Base-by-base conservation (phyloP, 2,329 filamentous ascomycete species). In the Verticillium nonalfalfae region DNA sequence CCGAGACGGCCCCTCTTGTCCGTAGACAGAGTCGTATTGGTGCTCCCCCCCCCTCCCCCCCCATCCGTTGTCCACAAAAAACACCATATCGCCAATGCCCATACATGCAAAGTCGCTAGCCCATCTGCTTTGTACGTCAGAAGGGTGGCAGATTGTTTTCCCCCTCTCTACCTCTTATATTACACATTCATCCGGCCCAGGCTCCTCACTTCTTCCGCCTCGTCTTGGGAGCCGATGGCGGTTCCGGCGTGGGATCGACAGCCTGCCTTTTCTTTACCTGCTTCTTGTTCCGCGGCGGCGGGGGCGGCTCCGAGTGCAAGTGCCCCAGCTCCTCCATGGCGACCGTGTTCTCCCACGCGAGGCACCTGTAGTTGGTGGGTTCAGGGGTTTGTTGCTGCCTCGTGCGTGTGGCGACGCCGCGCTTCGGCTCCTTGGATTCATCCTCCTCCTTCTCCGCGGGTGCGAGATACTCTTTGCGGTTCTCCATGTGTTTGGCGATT, bases 401-500 rank as follows among this genome's bases (percentile, higher is more conserved):
- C 64, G 76, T 73, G 68, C 83, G 81, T 15, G 77, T 82, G 61
- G 72, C 77, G 75, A 78, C 75, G 10, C 65, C 71, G 67, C 78
- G 75, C 63, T 71, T 70, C 57, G 76, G 72, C 21, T 79, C 72
- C 61, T 75, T 74, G 66, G 78, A 73, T 13, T 73, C 64, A 35
- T 73, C 75, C 13, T 68, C 66, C 45, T 68, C 68, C 68, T 14
- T 66, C 65, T 81, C 78, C 1, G 75, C 72, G 36, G 84, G 76
- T 13, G 79, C 76, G 60, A 96, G 81, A 69, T 97, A 96, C 66
- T 83, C 79, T 64, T 86, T 86, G 64, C 96, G 88, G 69, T 88
- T 89, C 68, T 88, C 81, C 93, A 97, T 97, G 69, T 93, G 87
- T 64, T 84, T 82, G 31, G 83, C 78, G 65, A 97, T 96, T 68